Evolutionary conservation across 495 filamentous ascomycete genomes (phyloP), one percentile per base, ranked within the genome.

Genomic region (Penicillium paxilli): DNA sequence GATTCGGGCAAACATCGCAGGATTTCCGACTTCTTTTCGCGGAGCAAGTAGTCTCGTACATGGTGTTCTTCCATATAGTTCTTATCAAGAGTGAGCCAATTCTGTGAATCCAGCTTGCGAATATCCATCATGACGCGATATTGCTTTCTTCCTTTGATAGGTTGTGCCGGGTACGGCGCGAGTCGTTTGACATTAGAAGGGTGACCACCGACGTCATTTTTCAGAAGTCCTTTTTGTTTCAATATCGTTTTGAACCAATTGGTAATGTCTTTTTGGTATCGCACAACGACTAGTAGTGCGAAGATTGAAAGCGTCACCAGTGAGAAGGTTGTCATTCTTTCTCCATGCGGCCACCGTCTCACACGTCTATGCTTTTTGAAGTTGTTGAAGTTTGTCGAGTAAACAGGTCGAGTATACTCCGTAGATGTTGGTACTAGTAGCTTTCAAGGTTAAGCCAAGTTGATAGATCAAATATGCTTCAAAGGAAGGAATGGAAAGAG

Each of bases 41-140:
- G 44, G 5, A 83, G 69, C 47, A 83, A 68, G 21, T 72, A 57
- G 16, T 59, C 59, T 21, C 80, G 70, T 22, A 81, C 67, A 2
- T 58, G 52, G 59, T 81, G 78, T 52, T 80, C 79, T 23, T 71
- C 69, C 57, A 71, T 67, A 47, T 83, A 83, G 50, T 74, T 71
- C 38, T 77, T 70, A 60, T 83, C 81, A 28, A 83, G 54, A 1
- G 75, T 80, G 25, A 85, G 69, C 82, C 80, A 85, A 40, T 82
- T 80, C 37, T 67, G 60, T 16, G 59, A 52, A 37, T 82, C 79
- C 24, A 83, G 62, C 53, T 73, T 78, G 51, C 74, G 73, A 17
- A 85, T 69, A 32, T 82, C 81, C 81, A 83, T 82, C 58, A 78
- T 77, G 48, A 82, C 71, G 22, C 73, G 66, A 52, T 77, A 79